Conservation (phyloP, 2,329 filamentous ascomycete species). For the Rutstroemia sp. region DNA sequence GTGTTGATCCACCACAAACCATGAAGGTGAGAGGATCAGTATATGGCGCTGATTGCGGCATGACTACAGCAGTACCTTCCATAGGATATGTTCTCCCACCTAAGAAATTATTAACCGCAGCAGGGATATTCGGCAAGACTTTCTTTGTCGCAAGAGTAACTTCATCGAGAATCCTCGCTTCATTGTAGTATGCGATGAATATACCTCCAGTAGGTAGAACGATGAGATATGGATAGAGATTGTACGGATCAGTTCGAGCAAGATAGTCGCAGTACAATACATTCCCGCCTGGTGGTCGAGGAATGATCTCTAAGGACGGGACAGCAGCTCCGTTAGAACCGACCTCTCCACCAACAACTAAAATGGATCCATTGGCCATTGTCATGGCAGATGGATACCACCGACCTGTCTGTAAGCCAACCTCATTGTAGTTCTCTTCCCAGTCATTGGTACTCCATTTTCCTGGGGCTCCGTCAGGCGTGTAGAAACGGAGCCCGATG, state of each 20-base stretch:
- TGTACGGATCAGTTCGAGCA: constrained; percentile 56
- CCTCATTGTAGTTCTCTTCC: constrained; percentile 49
- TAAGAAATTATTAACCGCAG: constrained; percentile 48
- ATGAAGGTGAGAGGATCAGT: constrained; percentile 51
- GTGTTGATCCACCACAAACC: constrained; percentile 57
- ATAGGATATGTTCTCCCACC: constrained; percentile 61
- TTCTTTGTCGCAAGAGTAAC: constrained; percentile 48
- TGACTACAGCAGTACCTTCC: constrained; percentile 53
- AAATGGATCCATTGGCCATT: constrained; percentile 58
- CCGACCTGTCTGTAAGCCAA: constrained; percentile 49
- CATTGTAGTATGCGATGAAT: constrained; percentile 59
- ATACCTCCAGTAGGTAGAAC: constrained; percentile 57
- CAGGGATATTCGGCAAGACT: constrained; percentile 54
- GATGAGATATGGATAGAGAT: constrained; percentile 58
- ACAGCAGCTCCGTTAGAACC: constrained; percentile 54
- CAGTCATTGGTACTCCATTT: constrained; percentile 53
- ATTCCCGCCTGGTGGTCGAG: constrained; percentile 41
- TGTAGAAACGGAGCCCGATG: constrained; percentile 54
- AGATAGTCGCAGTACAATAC: constrained; percentile 53
- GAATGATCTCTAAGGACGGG: constrained; percentile 56
- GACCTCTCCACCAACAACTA: constrained; percentile 57
- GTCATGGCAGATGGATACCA: constrained; percentile 60
- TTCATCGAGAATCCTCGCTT: constrained; percentile 58
- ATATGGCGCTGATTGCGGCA: constrained; percentile 58
- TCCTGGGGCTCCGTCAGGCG: constrained; percentile 52